These are phyloP conservation scores for Dianthus caryophyllus DNA, from an alignment of 148 eudicot species.

Conservation along the genomic window DNA sequence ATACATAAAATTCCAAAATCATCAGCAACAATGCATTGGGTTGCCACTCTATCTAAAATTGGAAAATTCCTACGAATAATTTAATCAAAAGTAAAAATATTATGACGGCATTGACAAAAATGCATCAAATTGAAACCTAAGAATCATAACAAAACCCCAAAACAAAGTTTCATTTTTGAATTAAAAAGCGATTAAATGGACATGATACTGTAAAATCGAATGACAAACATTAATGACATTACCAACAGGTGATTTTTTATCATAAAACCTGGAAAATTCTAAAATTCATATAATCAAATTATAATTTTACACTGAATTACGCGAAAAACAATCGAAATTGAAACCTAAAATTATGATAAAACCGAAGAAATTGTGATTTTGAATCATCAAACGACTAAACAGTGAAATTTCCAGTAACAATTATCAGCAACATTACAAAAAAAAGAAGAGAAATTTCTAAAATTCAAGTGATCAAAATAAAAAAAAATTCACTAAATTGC, in stretches of 20 bases:
- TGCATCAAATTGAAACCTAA: neutral
- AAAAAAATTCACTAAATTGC: neutral
- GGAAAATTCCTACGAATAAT: neutral
- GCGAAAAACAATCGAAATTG: neutral
- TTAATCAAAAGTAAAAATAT: neutral
- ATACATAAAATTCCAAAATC: neutral
- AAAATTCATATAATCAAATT: no score
- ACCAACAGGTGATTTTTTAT: no score
- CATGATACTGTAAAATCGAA: no score
- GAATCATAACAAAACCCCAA: neutral
- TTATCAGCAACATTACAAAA: neutral
- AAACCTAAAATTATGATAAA: neutral
- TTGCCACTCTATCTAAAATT: neutral
- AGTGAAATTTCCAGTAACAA: no score
- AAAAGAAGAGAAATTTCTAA: neutral
- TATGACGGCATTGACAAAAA: neutral
- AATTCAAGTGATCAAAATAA: constrained; percentile 7
- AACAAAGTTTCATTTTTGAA: neutral
- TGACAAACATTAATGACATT: no score
- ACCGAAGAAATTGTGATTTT: no score
- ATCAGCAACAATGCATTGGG: neutral
- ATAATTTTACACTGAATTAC: neutral
- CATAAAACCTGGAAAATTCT: no score
- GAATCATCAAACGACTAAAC: no score
- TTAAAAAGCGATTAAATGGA: no score